phyloP scores from a whole-genome alignment of 768 basidiomycete species.

The Pisolithus albus region DNA sequence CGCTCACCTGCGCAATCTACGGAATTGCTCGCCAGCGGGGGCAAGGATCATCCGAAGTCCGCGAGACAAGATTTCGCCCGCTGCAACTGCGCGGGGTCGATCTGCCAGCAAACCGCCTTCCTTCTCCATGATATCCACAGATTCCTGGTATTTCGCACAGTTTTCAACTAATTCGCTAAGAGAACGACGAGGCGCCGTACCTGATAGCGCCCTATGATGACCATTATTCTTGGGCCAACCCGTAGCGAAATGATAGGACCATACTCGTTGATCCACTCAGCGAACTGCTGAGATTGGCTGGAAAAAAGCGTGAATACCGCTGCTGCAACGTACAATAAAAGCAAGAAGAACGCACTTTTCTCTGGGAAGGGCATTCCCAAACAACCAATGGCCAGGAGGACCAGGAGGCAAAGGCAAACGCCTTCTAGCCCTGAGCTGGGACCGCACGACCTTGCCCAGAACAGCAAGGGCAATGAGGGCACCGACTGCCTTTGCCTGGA shows the following conservation, averaged over 20 bases:
- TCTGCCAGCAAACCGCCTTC: constrained; percentile 54
- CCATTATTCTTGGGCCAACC: constrained; percentile 34
- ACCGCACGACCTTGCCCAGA: constrained; percentile 5
- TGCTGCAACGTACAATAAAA: no score
- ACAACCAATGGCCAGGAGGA: constrained; percentile 29
- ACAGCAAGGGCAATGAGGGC: constrained; percentile 14
- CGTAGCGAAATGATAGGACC: constrained; percentile 55
- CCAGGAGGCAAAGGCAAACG: constrained; percentile 25
- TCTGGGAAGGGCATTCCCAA: constrained; percentile 23
- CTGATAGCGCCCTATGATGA: constrained; percentile 34
- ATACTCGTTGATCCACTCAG: constrained; percentile 54
- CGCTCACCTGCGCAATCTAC: constrained; percentile 51
- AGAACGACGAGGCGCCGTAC: constrained; percentile 7
- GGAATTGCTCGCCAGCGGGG: constrained; percentile 51
- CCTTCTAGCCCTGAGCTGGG: constrained; percentile 4
- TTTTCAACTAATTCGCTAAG: not conserved
- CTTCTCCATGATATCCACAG: constrained; percentile 61
- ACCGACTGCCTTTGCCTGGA: constrained; percentile 13
- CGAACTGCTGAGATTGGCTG: constrained; percentile 37
- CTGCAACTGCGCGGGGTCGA: constrained; percentile 49
- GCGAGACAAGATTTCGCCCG: constrained; percentile 52
- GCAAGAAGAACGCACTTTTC: constrained; percentile 16
- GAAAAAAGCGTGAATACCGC: no score
- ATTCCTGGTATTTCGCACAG: constrained; percentile 32
- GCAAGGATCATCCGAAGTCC: constrained; percentile 54